Evolutionary conservation across 2,329 filamentous ascomycete genomes (phyloP).

Genomic region (Gnomoniopsis smithogilvyi): DNA sequence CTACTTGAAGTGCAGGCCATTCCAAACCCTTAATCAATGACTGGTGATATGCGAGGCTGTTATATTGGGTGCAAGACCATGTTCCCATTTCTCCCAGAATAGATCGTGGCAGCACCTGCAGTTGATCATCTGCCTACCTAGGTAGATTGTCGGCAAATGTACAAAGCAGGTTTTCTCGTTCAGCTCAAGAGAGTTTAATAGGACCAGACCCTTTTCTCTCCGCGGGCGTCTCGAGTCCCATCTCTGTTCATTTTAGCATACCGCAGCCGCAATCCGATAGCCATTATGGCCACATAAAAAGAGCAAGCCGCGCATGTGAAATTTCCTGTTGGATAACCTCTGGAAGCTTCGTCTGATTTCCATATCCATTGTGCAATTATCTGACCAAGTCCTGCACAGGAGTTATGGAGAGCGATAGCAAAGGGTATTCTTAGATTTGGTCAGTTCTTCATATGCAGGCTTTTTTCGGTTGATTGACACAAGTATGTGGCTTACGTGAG

Average conservation of each 20-base stretch:
- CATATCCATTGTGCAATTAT: conserved; percentile 39
- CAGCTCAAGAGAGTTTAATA: conserved; percentile 15
- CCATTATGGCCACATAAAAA: conserved; percentile 27
- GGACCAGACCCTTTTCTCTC: conserved; percentile 23
- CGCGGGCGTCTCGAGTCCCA: conserved; percentile 19
- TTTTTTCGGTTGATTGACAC: background rate
- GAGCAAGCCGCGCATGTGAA: conserved; percentile 36
- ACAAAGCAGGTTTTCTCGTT: no score
- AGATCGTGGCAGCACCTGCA: no score
- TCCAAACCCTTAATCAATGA: no score
- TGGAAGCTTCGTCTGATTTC: conserved; percentile 26
- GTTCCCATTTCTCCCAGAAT: no score
- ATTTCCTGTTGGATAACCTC: conserved; percentile 35
- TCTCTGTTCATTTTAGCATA: conserved; percentile 25
- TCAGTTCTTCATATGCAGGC: background rate
- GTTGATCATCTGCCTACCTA: no score
- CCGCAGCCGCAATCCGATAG: conserved; percentile 20
- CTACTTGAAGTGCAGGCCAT: no score
- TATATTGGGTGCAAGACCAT: no score
- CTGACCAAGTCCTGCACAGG: conserved; percentile 32
- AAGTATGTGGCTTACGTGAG: conserved; percentile 20
- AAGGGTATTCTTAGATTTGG: conserved; percentile 24
- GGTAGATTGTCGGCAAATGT: no score
- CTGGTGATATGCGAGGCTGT: no score
- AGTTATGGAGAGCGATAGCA: conserved; percentile 35